A percentile compares a stretch with the other conserved stretches of the same genome.
phyloP scores from a whole-genome alignment of 495 filamentous ascomycete species.

The Annulohypoxylon maeteangense region DNA sequence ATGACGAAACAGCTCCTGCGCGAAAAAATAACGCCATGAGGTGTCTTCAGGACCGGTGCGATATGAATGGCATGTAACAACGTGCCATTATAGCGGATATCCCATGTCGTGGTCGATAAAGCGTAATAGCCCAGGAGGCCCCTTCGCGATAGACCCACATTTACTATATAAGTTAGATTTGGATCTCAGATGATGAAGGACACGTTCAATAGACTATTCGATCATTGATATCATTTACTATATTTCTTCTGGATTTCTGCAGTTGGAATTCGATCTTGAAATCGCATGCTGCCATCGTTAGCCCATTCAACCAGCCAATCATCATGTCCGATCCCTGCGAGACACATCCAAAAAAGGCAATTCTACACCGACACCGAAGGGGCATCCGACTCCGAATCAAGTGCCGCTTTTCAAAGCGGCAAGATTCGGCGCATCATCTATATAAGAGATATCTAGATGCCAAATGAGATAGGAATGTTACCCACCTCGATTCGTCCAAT shows the following conservation, averaged over 20 bases:
- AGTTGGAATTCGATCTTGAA: not conserved
- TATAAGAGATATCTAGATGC: not conserved
- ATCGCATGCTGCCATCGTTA: not conserved
- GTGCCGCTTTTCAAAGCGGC: not conserved
- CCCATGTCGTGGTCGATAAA: not conserved
- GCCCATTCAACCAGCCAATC: not conserved
- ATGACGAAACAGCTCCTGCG: constrained; percentile 22
- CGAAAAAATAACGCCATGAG: constrained; percentile 33
- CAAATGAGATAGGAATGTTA: not conserved
- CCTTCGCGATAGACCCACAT: not conserved
- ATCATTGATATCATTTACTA: not conserved
- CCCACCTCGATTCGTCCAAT: not conserved
- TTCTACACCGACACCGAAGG: constrained; percentile 1
- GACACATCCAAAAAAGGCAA: constrained; percentile 8
- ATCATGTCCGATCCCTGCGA: not conserved
- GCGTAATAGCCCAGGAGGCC: not conserved
- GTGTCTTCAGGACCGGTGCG: not conserved
- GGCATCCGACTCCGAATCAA: constrained; percentile 13
- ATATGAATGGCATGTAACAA: not conserved
- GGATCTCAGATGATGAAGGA: not conserved
- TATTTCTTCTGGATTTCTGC: not conserved
- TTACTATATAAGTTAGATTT: not conserved
- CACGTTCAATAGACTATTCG: not conserved
- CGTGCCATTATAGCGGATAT: not conserved
- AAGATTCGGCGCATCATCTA: not conserved